Percentiles rank a stretch among this genome's conserved stretches.
Evolutionary conservation across 2,329 filamentous ascomycete species (phyloP).

Genomic region (Didymella sp.): DNA sequence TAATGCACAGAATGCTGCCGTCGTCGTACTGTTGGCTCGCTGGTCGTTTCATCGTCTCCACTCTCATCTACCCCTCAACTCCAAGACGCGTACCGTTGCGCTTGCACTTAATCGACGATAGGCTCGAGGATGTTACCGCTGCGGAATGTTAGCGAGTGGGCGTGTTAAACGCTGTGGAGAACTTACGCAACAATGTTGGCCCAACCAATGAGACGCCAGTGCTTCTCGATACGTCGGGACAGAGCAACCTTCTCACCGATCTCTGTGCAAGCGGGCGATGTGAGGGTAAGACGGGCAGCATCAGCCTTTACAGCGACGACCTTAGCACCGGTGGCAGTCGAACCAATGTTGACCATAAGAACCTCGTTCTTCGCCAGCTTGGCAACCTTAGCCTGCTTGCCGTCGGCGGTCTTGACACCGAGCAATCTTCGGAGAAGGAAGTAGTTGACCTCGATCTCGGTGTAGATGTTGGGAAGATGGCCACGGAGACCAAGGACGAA

Average conservation of each 20-base stretch:
- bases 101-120: constrained; percentile 34
- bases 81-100: constrained; percentile 11
- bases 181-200: constrained; percentile 54
- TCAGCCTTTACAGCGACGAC: constrained; percentile 97
- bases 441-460: constrained; percentile 96
- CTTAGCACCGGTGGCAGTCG: constrained; percentile 96
- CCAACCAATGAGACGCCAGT: constrained; percentile 71
- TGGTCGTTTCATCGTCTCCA: constrained; percentile 27
- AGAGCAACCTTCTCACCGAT: constrained; percentile 98
- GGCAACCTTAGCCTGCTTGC: constrained; percentile 98
- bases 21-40: constrained; percentile 24
- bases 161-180: constrained; percentile 4
- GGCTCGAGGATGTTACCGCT: constrained; percentile 51
- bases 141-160: constrained; percentile 26
- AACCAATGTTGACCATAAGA: constrained; percentile 99
- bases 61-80: constrained; percentile 6
- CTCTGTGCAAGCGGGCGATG: constrained; percentile 93
- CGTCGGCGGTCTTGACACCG: constrained; percentile 96
- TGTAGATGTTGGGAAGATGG: constrained; percentile 94
- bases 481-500: constrained; percentile 97
- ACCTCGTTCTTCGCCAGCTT: constrained; percentile 99
- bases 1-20: constrained; percentile 35
- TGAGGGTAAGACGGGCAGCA: constrained; percentile 92
- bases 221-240: constrained; percentile 96
- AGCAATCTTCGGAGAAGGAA: constrained; percentile 93